Evolutionary conservation across 202 grass and related monocot genomes (phyloP).

Genomic region (Panicum hallii): DNA sequence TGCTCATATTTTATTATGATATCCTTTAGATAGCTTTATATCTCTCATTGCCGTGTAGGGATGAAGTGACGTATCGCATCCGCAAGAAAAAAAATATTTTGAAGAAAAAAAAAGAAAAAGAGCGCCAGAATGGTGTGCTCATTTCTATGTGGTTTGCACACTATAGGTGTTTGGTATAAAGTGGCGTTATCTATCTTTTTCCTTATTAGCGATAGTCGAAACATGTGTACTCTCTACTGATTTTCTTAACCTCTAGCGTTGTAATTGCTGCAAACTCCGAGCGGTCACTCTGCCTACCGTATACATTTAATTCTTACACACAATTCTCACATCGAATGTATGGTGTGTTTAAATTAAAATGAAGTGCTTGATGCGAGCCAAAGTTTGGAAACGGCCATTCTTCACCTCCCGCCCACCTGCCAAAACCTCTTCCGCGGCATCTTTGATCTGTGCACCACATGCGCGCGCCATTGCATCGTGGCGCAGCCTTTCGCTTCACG

Average conservation of each 20-base stretch:
- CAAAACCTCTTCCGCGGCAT: background rate
- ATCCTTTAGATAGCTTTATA: too few species aligned
- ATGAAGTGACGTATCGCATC: too few species aligned
- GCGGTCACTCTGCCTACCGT: too few species aligned
- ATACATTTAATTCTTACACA: background rate
- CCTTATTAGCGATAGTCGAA: too few species aligned
- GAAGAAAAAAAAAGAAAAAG: too few species aligned
- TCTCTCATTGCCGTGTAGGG: background rate
- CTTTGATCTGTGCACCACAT: conserved; percentile 11
- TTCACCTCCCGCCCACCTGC: too few species aligned
- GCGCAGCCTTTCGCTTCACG: background rate
- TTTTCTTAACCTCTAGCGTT: too few species aligned
- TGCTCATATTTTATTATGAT: too few species aligned
- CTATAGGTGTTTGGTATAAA: background rate
- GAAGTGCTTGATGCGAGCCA: background rate
- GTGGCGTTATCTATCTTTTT: background rate
- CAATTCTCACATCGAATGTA: too few species aligned
- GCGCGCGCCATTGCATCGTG: background rate
- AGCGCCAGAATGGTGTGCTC: background rate
- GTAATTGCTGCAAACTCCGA: background rate
- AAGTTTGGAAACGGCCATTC: background rate
- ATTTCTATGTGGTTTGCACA: background rate
- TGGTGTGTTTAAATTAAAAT: background rate
- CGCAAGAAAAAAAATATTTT: too few species aligned
- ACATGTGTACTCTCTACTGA: too few species aligned